These are phyloP conservation scores for Pythium plurisporium DNA, from an alignment of 352 stramenopile genomes.

Conservation along the genomic window DNA sequence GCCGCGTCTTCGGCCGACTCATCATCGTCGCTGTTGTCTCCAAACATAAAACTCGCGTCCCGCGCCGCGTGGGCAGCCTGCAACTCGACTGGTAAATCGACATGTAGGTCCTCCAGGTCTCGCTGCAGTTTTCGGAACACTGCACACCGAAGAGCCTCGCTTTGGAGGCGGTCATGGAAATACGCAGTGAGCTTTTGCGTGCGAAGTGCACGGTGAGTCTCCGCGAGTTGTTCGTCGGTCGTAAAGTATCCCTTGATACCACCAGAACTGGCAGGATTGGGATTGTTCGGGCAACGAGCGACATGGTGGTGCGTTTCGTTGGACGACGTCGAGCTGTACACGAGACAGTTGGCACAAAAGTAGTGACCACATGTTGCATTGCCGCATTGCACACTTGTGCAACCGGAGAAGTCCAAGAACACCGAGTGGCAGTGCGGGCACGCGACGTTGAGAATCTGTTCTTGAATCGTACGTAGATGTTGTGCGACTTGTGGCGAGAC, in stretches of 20 bases:
- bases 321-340: conserved; percentile 14
- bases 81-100: conserved; percentile 2
- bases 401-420: conserved; percentile 27
- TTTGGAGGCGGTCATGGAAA: not conserved
- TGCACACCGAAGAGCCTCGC: not conserved
- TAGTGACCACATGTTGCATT: conserved; percentile 17
- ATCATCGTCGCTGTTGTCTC: not conserved
- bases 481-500: not conserved
- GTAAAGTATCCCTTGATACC: conserved; percentile 17
- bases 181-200: conserved; percentile 10
- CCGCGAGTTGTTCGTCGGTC: conserved; percentile 1
- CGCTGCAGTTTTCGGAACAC: conserved; percentile 1
- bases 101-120: conserved; percentile 10
- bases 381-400: conserved; percentile 25
- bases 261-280: not conserved
- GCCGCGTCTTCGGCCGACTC: not conserved
- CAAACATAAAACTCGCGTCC: conserved; percentile 1
- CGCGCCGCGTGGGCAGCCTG: not conserved
- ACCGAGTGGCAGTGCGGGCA: conserved; percentile 22
- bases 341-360: conserved; percentile 28
- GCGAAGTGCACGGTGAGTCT: conserved; percentile 7
- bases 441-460: conserved; percentile 24
- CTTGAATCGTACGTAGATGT: conserved; percentile 18
- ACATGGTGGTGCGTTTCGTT: conserved; percentile 22
- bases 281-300: conserved; percentile 10